phyloP scores from a whole-genome alignment of 2,329 filamentous ascomycete genomes.

The Chaetomium strumarium region DNA sequence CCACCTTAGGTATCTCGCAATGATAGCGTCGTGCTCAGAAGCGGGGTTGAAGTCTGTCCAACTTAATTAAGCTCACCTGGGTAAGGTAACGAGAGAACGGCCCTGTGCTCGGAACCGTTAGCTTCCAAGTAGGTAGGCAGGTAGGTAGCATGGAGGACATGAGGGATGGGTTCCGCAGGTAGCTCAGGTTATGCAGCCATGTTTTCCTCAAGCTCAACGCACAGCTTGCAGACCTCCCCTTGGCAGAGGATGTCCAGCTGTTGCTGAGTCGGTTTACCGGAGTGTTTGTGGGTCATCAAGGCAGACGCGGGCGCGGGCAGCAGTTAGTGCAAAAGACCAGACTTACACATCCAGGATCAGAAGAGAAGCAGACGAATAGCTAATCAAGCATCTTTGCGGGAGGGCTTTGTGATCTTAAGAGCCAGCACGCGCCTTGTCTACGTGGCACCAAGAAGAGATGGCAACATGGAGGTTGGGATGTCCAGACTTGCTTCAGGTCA shows the following conservation, averaged over 20 bases:
- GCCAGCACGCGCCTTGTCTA: conserved; percentile 5
- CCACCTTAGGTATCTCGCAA: too few species aligned
- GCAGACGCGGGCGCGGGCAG: conserved; percentile 7
- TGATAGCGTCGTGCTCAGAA: too few species aligned
- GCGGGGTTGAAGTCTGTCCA: too few species aligned
- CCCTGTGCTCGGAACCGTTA: conserved; percentile 2
- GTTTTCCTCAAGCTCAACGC: conserved; percentile 22
- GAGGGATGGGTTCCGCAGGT: neutral
- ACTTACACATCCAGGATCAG: conserved; percentile 9
- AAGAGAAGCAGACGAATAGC: neutral
- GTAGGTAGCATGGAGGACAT: neutral
- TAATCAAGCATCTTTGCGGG: neutral
- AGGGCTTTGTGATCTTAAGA: neutral
- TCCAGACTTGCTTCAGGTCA: conserved; percentile 60
- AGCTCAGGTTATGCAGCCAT: conserved; percentile 18
- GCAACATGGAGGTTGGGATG: conserved; percentile 34
- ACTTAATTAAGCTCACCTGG: too few species aligned
- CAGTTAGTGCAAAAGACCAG: neutral
- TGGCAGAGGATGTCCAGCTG: neutral
- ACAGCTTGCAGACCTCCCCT: conserved; percentile 4
- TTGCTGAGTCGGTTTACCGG: conserved; percentile 29
- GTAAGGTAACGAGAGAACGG: neutral
- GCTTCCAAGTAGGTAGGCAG: neutral
- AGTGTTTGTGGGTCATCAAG: conserved; percentile 25
- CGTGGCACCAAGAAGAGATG: conserved; percentile 13